Conservation (phyloP, 2,329 filamentous ascomycete species). For the Aureobasidium subglaciale region DNA sequence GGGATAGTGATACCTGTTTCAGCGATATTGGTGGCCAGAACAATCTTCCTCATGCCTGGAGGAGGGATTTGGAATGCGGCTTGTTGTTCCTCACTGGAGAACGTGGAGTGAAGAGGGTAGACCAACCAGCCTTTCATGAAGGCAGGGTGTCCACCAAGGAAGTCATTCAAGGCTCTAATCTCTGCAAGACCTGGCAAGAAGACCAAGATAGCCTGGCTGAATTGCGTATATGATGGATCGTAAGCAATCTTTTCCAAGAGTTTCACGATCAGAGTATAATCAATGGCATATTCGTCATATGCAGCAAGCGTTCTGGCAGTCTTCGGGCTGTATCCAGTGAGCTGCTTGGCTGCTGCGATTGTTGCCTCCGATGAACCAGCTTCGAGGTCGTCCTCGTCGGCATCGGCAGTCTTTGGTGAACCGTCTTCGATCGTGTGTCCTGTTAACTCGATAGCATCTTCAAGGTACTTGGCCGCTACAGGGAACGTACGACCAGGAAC, state of each 20-base stretch:
- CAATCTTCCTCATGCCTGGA: slow-evolving; percentile 77
- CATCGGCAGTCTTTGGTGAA: slow-evolving; percentile 33
- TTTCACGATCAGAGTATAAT: slow-evolving; percentile 77
- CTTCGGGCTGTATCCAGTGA: slow-evolving; percentile 66
- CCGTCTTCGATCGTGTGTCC: slow-evolving; percentile 61
- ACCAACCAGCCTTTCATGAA: slow-evolving; percentile 77
- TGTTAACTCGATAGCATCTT: slow-evolving; percentile 86
- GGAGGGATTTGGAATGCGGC: slow-evolving; percentile 83
- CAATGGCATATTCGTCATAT: slow-evolving; percentile 86
- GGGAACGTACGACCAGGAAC: slow-evolving; percentile 93
- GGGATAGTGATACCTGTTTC: slow-evolving; percentile 98
- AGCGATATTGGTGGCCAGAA: slow-evolving; percentile 94
- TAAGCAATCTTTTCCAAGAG: slow-evolving; percentile 70
- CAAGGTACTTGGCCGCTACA: slow-evolving; percentile 78
- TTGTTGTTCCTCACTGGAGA: slow-evolving; percentile 94
- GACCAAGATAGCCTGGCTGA: slow-evolving; percentile 86
- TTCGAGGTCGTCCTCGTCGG: slow-evolving; percentile 41
- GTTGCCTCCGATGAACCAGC: slow-evolving; percentile 38
- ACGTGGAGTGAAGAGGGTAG: slow-evolving; percentile 86
- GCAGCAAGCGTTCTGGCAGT: slow-evolving; percentile 68
- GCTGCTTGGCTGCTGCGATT: slow-evolving; percentile 48
- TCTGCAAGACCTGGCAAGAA: slow-evolving; percentile 94
- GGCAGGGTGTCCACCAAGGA: slow-evolving; percentile 66
- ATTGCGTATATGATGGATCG: slow-evolving; percentile 57
- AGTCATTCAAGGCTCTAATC: slow-evolving; percentile 61